A percentile compares a stretch with the other conserved stretches of the same genome.
Evolutionary conservation across 2,329 filamentous ascomycete genomes (phyloP).

Genomic region (Talaromyces sp.): DNA sequence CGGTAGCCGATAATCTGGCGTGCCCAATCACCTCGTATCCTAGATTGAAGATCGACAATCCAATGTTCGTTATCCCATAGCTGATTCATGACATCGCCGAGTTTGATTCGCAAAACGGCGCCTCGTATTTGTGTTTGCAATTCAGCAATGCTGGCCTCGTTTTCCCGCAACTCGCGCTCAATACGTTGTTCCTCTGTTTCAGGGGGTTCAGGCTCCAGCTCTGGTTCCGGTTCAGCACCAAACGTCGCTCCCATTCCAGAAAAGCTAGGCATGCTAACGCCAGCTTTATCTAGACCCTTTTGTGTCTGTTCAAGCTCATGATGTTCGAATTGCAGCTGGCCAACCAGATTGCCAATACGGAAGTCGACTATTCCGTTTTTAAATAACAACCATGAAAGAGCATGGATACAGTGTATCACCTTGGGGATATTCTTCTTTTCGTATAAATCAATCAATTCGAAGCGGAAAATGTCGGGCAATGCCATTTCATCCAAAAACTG

Average conservation of each 20-base stretch:
- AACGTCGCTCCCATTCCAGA: conserved; percentile 96
- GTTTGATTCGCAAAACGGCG: conserved; percentile 67
- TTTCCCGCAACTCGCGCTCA: conserved; percentile 72
- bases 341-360: conserved; percentile 91
- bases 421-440: conserved; percentile 99
- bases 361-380: conserved; percentile 93
- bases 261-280: conserved; percentile 94
- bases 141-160: conserved; percentile 66
- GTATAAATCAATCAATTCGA: conserved; percentile 95
- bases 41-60: conserved; percentile 76
- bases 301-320: conserved; percentile 96
- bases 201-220: conserved; percentile 49
- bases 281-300: conserved; percentile 92
- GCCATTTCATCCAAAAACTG: conserved; percentile 86
- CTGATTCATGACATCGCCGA: conserved; percentile 78
- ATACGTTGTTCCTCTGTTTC: conserved; percentile 90
- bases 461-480: conserved; percentile 90
- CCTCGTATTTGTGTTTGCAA: conserved; percentile 84
- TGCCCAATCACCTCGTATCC: conserved; percentile 80
- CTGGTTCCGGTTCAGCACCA: conserved; percentile 67
- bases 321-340: conserved; percentile 94
- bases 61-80: conserved; percentile 81
- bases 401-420: conserved; percentile 98
- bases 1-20: conserved; percentile 78
- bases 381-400: conserved; percentile 93